These are phyloP conservation scores for Pezicula rhizophila DNA, from an alignment of 2,329 filamentous ascomycete species.

Conservation along the genomic window DNA sequence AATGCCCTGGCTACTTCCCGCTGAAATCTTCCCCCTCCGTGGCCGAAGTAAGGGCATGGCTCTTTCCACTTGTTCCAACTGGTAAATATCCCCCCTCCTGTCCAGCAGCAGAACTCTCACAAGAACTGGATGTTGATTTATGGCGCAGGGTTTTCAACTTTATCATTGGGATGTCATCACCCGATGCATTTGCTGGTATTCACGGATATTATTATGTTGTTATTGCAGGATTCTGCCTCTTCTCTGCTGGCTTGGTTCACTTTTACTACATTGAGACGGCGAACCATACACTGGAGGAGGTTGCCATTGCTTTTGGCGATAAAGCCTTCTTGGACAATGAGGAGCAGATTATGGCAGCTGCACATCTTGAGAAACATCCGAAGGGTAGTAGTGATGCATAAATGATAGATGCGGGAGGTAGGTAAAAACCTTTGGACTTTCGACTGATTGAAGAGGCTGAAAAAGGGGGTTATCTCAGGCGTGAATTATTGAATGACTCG, in stretches of 20 bases:
- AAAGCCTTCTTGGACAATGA: constrained; percentile 28
- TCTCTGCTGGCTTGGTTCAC: constrained; percentile 28
- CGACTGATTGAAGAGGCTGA: too few species aligned
- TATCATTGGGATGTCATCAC: constrained; percentile 34
- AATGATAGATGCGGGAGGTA: neutral
- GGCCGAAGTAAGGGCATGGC: constrained; percentile 35
- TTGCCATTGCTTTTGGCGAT: constrained; percentile 35
- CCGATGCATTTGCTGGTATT: constrained; percentile 35
- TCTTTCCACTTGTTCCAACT: constrained; percentile 32
- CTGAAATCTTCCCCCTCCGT: constrained; percentile 31
- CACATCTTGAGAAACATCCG: neutral
- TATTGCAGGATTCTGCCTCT: constrained; percentile 35
- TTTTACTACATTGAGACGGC: constrained; percentile 38
- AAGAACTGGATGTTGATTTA: too few species aligned
- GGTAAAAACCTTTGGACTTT: neutral
- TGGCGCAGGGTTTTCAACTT: neutral
- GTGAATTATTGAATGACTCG: too few species aligned
- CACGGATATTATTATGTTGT: constrained; percentile 36
- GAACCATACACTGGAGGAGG: constrained; percentile 30
- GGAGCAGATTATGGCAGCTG: constrained; percentile 1
- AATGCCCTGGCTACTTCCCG: constrained; percentile 33
- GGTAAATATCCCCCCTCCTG: constrained; percentile 10
- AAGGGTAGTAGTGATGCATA: neutral
- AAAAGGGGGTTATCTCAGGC: too few species aligned
- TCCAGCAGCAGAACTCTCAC: too few species aligned